Evolutionary conservation across 805 yeast species (phyloP), one percentile per base, ranked within the genome.

Genomic region (Metschnikowia shivogae): DNA sequence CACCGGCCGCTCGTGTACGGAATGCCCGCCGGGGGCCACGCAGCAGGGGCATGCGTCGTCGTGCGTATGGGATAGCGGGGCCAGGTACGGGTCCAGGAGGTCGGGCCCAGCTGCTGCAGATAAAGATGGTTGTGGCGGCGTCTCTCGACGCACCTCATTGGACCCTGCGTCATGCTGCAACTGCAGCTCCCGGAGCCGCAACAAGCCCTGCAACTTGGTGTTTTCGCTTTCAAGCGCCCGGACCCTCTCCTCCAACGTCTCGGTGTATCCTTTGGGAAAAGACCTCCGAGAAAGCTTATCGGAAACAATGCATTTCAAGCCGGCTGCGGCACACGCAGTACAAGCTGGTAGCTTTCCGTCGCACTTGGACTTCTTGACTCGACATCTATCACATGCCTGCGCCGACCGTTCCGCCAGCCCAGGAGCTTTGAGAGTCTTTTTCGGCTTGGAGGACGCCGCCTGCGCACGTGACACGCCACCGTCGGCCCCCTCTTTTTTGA

Each of bases 251-350:
- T 89, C 97, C 43, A 89, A 63, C 2, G 89, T 82, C 64, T 89
- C 97, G 0, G 97, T 89, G 57, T 89, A 89, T 0, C 97, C 97
- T 60, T 95, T 75, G 0, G 97, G 97, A 57, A 84, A 89, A 0
- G 96, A 92, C 50, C 90, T 72, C 46, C 97, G 74, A 0, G 90
- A 78, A n/a, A 89, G 70, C 54, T 84, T 84, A 60, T 89, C 96
- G 13, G 90, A 82, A n/a, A 88, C 85, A 45, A 84, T 84, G 63
- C 97, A 89, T 51, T 87, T 92, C 46, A 89, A 76, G 3, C 96
- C 97, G 3, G 87, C 93, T 6, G 81, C 75, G 10, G 80, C 82
- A 70, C 97, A 89, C 48, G 86, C 84, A 0, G 92, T 78, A 61
- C 97, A 89, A 10, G 52, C 51, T 3, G 85, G 85, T 47, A 80